A percentile compares a stretch with the other conserved stretches of the same genome.
Conservation (phyloP, 176 grass and related monocot species). For the Zizania latifolia region DNA sequence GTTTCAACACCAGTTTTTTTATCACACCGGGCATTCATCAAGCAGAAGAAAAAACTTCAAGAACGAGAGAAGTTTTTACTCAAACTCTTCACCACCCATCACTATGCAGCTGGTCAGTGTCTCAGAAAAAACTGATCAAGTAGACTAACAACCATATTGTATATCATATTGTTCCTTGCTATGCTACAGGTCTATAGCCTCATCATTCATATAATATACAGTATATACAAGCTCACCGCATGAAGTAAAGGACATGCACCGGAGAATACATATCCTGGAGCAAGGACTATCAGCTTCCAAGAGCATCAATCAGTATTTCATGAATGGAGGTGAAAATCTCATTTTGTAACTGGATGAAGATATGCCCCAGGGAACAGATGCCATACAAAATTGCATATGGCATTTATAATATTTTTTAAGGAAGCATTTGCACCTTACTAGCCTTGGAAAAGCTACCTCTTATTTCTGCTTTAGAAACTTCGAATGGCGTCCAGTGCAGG, state of each 20-base stretch:
- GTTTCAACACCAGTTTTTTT: too few relatives aligned
- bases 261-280: too few relatives aligned
- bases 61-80: too few relatives aligned
- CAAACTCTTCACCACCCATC: too few relatives aligned
- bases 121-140: too few relatives aligned
- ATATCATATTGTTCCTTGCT: background rate
- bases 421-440: too few relatives aligned
- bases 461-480: slow-evolving; percentile 17
- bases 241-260: too few relatives aligned
- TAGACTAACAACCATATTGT: background rate
- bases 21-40: too few relatives aligned
- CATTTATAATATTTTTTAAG: too few relatives aligned
- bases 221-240: background rate
- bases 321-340: background rate
- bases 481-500: background rate
- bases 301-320: background rate
- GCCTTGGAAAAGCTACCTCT: too few relatives aligned
- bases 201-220: background rate
- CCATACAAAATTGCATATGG: background rate
- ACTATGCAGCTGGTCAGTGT: too few relatives aligned
- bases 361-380: background rate
- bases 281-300: background rate
- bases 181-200: background rate
- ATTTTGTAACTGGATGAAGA: background rate
- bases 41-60: too few relatives aligned